These are phyloP conservation scores for Marasmius oreades DNA, from an alignment of 1,284 basidiomycete genomes.

Conservation along the genomic window DNA sequence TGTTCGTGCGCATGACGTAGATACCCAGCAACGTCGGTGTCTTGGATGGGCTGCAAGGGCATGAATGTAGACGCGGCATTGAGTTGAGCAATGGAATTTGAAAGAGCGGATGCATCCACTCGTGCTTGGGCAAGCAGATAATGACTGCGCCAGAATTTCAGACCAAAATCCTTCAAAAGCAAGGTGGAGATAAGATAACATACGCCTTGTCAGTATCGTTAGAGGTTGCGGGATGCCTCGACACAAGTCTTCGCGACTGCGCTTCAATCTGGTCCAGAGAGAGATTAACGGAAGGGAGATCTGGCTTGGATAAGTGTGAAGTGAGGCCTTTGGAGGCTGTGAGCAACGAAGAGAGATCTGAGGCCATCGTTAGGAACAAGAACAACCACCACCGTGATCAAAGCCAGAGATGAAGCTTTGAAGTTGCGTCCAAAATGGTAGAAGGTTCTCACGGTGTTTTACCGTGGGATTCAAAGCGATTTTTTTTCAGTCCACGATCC, in stretches of 20 bases:
- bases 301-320: constrained; percentile 69
- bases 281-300: constrained; percentile 82
- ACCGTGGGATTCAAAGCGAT: no score
- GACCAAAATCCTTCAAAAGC: not conserved
- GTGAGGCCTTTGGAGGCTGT: constrained; percentile 71
- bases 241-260: constrained; percentile 78
- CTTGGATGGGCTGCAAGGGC: constrained; percentile 83
- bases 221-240: constrained; percentile 59
- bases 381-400: no score
- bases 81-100: constrained; percentile 76
- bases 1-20: constrained; percentile 92
- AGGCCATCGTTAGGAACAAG: constrained; percentile 27
- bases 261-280: constrained; percentile 91
- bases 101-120: constrained; percentile 80
- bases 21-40: constrained; percentile 88
- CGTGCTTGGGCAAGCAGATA: constrained; percentile 88
- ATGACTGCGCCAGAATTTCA: constrained; percentile 43
- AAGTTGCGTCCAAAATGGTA: no score
- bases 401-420: no score
- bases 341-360: constrained; percentile 69
- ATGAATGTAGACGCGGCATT: constrained; percentile 87
- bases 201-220: constrained; percentile 73
- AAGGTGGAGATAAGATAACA: constrained; percentile 27
- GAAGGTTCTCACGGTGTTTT: no score
- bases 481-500: no score